Conservation (phyloP, 192 early-diverging fungal species). For the Coemansia sp. region DNA sequence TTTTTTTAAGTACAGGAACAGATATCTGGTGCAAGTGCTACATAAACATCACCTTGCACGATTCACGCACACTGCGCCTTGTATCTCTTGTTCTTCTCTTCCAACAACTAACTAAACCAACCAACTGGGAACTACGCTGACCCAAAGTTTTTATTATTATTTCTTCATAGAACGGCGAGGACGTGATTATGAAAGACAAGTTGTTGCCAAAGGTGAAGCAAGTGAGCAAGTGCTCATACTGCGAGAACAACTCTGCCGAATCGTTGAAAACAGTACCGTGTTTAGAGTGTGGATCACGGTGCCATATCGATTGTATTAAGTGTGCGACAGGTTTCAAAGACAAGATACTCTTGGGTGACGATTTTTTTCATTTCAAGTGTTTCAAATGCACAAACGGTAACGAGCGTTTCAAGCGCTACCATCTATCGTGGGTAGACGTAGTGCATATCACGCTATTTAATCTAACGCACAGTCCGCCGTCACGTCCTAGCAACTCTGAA, state of each 20-base stretch:
- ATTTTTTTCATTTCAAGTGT: conserved; percentile 68
- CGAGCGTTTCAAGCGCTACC: conserved; percentile 59
- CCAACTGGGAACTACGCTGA: not conserved
- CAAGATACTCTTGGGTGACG: conserved; percentile 64
- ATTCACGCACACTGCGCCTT: not conserved
- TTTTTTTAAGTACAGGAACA: not conserved
- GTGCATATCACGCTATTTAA: conserved; percentile 67
- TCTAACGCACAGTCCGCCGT: conserved; percentile 53
- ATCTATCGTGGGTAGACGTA: conserved; percentile 66
- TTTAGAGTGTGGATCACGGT: conserved; percentile 51
- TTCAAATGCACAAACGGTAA: conserved; percentile 54
- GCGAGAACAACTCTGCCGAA: conserved; percentile 53
- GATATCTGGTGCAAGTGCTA: not conserved
- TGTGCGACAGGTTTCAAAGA: conserved; percentile 55
- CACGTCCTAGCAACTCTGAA: conserved; percentile 26
- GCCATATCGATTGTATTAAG: conserved; percentile 60
- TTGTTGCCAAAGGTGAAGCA: conserved; percentile 54
- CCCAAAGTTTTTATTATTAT: not conserved
- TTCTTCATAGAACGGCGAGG: conserved; percentile 37
- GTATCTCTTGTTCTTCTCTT: not conserved
- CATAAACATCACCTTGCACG: not conserved
- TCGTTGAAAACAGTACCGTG: conserved; percentile 55
- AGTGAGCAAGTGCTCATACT: conserved; percentile 54
- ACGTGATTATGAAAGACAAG: conserved; percentile 51
- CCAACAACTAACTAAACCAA: not conserved